These are phyloP conservation scores for Omphalotus guepiniiformis DNA, from an alignment of 768 basidiomycete genomes.

Conservation along the genomic window DNA sequence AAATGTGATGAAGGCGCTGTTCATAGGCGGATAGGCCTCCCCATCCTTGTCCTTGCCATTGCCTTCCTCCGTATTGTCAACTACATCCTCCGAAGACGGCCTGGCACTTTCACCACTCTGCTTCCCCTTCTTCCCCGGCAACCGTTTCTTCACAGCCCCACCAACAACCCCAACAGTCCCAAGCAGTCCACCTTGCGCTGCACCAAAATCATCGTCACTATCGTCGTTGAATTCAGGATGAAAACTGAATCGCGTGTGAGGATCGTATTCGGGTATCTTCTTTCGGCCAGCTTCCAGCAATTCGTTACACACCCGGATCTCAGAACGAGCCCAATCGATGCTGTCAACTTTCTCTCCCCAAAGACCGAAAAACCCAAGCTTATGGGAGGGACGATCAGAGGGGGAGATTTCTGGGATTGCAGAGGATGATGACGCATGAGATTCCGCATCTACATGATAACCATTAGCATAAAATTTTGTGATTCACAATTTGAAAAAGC, in stretches of 20 bases:
- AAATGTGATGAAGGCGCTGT: constrained; percentile 86
- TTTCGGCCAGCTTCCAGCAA: constrained; percentile 49
- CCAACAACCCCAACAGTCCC: constrained; percentile 4
- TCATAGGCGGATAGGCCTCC: constrained; percentile 52
- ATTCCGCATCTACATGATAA: constrained; percentile 1
- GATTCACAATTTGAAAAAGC: neutral
- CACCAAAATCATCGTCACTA: constrained; percentile 7
- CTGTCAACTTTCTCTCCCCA: constrained; percentile 88
- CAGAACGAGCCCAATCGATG: constrained; percentile 82
- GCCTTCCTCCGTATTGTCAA: constrained; percentile 23
- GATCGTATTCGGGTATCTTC: constrained; percentile 8
- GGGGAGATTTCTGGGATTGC: constrained; percentile 48
- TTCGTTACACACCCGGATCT: constrained; percentile 56
- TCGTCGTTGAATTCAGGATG: constrained; percentile 9
- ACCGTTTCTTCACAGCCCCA: constrained; percentile 1
- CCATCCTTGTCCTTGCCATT: constrained; percentile 11
- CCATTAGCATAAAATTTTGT: neutral
- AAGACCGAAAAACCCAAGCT: constrained; percentile 57
- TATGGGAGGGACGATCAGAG: constrained; percentile 74
- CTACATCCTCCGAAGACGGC: constrained; percentile 24
- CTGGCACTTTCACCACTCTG: constrained; percentile 5
- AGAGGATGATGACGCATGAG: neutral
- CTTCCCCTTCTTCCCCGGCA: constrained; percentile 7
- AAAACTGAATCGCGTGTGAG: neutral
- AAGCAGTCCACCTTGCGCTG: constrained; percentile 4